Percentiles rank a stretch among this genome's conserved stretches.
phyloP scores from a whole-genome alignment of 768 basidiomycete species.

The Hericium alpestre region DNA sequence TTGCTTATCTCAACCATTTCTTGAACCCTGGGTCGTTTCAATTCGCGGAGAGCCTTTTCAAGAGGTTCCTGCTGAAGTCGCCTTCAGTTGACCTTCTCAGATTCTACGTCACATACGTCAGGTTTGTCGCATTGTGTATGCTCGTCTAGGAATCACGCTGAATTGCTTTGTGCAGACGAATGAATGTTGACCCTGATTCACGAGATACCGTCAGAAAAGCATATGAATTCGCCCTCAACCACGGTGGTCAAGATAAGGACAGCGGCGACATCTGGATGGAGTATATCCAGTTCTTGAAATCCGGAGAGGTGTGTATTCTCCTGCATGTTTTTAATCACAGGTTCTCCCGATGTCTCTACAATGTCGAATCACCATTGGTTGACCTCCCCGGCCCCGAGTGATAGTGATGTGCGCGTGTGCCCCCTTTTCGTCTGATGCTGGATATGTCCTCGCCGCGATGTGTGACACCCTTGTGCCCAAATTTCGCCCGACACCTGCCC shows the following conservation, averaged over 20 bases:
- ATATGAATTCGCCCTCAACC: conserved; percentile 85
- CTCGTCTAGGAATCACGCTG: conserved; percentile 8
- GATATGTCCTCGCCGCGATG: conserved; percentile 4
- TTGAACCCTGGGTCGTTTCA: conserved; percentile 55
- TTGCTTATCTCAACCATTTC: conserved; percentile 74
- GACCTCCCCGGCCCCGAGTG: conserved; percentile 8
- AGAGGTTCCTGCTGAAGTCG: conserved; percentile 72
- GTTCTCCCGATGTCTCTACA: conserved; percentile 9
- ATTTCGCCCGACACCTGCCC: not conserved
- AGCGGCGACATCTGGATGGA: conserved; percentile 90
- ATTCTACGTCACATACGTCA: conserved; percentile 88
- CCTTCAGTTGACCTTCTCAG: conserved; percentile 88
- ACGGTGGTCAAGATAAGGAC: conserved; percentile 87
- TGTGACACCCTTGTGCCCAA: not conserved
- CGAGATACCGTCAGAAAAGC: conserved; percentile 77
- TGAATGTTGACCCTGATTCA: conserved; percentile 54
- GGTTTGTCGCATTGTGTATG: conserved; percentile 23
- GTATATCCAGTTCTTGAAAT: conserved; percentile 81
- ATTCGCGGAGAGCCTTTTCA: conserved; percentile 83
- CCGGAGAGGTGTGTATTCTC: conserved; percentile 52
- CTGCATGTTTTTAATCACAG: conserved; percentile 2
- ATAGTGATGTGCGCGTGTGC: conserved; percentile 8
- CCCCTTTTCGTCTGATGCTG: not conserved
- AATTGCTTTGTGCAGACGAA: conserved; percentile 35
- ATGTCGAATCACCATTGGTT: conserved; percentile 10